Evolutionary conservation across 73 alveolate genomes (phyloP).

Genomic region (Stentor roeselii): DNA sequence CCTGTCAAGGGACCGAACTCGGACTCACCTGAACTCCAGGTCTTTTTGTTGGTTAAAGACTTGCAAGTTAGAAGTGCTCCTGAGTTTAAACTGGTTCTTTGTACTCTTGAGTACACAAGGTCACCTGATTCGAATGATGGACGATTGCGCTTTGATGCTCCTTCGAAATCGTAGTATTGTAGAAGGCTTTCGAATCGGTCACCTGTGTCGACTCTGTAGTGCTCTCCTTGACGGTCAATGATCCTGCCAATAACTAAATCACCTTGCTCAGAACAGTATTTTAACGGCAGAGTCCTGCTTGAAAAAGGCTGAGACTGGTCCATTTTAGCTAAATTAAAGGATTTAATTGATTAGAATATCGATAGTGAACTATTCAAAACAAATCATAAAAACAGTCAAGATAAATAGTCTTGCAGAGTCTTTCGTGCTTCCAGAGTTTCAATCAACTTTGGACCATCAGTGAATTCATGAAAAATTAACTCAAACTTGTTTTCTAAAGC

Average conservation of each 20-base stretch:
- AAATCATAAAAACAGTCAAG: too few relatives aligned
- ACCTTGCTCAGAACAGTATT: neutral
- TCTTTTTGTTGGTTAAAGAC: slow-evolving; percentile 39
- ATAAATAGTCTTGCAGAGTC: neutral
- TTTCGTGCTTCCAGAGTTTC: neutral
- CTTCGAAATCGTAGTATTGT: slow-evolving; percentile 45
- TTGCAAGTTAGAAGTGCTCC: slow-evolving; percentile 41
- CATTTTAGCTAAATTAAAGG: too few relatives aligned
- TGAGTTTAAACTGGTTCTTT: slow-evolving; percentile 31
- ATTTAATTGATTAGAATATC: too few relatives aligned
- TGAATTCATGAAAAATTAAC: neutral
- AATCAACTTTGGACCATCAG: neutral
- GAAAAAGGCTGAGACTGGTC: too few relatives aligned
- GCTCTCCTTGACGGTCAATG: slow-evolving; percentile 1
- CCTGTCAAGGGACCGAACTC: neutral
- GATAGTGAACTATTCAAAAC: too few relatives aligned
- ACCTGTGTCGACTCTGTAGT: slow-evolving; percentile 21
- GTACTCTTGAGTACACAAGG: slow-evolving; percentile 37
- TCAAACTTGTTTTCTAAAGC: slow-evolving; percentile 4
- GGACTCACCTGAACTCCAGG: slow-evolving; percentile 43
- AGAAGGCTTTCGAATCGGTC: slow-evolving; percentile 23
- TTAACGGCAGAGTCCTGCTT: too few relatives aligned
- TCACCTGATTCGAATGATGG: slow-evolving; percentile 39
- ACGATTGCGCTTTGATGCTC: slow-evolving; percentile 56
- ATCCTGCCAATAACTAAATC: slow-evolving; percentile 24